phyloP scores from a whole-genome alignment of 345 rosid genomes.

The Eucalyptus cloeziana region DNA sequence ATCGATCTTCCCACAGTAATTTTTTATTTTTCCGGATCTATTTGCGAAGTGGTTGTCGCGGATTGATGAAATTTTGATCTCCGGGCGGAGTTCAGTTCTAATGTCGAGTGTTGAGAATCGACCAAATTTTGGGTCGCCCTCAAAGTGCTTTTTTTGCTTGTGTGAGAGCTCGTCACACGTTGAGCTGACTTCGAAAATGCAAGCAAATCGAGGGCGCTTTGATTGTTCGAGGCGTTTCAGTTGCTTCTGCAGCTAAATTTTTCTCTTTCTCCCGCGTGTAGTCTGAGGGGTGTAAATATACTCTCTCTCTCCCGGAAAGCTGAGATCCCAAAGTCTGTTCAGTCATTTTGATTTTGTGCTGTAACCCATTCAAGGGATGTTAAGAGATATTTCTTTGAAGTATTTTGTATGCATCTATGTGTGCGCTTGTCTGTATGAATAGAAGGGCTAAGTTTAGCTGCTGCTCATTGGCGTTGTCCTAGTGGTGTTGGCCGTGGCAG shows the following conservation, averaged over 20 bases:
- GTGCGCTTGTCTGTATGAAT: background rate
- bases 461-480: background rate
- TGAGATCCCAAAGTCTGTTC: background rate
- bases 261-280: background rate
- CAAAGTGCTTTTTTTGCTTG: background rate
- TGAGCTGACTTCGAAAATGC: background rate
- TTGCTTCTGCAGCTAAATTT: background rate
- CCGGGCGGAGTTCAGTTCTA: background rate
- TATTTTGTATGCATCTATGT: background rate
- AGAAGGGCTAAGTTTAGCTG: background rate
- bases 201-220: background rate
- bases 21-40: background rate
- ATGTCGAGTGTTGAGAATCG: background rate
- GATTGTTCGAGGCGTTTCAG: background rate
- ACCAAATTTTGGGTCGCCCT: background rate
- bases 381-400: background rate
- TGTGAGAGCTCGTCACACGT: background rate
- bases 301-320: background rate
- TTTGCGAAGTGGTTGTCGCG: background rate
- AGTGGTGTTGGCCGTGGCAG: background rate
- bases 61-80: background rate
- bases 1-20: background rate
- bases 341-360: background rate
- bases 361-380: background rate
- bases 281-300: background rate